phyloP scores from a whole-genome alignment of 768 basidiomycete species.

The Leccinum longicurvipes region DNA sequence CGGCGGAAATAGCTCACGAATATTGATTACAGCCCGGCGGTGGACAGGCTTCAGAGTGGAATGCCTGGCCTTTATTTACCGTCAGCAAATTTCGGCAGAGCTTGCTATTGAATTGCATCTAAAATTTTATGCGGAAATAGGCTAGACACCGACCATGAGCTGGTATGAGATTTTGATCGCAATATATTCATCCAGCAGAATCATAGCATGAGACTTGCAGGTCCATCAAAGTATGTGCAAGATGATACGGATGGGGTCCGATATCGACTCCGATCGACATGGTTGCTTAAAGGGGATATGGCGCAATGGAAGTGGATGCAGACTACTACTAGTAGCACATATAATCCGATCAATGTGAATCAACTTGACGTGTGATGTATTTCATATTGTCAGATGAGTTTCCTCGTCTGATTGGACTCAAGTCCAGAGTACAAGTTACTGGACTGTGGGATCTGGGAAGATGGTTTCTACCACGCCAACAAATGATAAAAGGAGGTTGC shows the following conservation, averaged over 20 bases:
- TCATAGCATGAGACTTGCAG: not conserved
- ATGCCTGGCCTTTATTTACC: conserved; percentile 6
- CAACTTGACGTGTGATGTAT: not conserved
- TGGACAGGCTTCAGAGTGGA: not conserved
- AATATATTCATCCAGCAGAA: not conserved
- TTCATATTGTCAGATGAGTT: not conserved
- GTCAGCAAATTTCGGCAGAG: not conserved
- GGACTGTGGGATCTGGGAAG: not conserved
- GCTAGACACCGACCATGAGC: not conserved
- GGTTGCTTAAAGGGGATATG: conserved; percentile 5
- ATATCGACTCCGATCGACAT: conserved; percentile 10
- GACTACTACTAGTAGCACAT: not conserved
- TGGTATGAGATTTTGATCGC: not conserved
- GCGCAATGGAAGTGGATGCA: conserved; percentile 13
- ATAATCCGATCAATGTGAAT: conserved; percentile 3
- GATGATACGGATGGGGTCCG: not conserved
- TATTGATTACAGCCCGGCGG: conserved; percentile 9
- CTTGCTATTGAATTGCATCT: not conserved
- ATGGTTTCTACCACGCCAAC: not conserved
- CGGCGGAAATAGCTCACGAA: conserved; percentile 23
- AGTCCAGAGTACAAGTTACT: not conserved
- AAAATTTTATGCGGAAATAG: not conserved
- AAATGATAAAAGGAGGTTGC: not conserved
- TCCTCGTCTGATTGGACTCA: not conserved
- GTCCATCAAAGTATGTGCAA: not conserved